These are phyloP conservation scores for Apiospora malaysiana DNA, from an alignment of 2,329 filamentous ascomycete species.

Conservation along the genomic window DNA sequence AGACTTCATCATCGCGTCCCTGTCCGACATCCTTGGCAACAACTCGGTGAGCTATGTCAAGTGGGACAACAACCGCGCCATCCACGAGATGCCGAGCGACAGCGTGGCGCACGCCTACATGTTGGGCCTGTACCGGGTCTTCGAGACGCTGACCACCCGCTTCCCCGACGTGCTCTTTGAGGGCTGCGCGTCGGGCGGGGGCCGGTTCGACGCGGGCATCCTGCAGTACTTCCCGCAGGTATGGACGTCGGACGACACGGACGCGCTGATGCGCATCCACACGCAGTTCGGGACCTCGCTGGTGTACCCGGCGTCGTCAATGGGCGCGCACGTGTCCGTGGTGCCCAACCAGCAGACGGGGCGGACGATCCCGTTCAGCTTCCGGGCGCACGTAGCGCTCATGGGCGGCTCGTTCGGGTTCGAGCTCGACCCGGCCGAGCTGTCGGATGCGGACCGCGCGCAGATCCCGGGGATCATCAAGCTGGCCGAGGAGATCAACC, in stretches of 20 bases:
- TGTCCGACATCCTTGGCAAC: constrained; percentile 59
- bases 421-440: constrained; percentile 63
- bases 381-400: constrained; percentile 70
- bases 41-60: constrained; percentile 66
- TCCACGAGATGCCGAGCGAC: constrained; percentile 63
- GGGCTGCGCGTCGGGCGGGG: constrained; percentile 69
- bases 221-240: constrained; percentile 70
- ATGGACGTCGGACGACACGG: constrained; percentile 71
- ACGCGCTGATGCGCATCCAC: constrained; percentile 63
- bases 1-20: constrained; percentile 62
- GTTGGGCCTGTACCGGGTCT: constrained; percentile 67
- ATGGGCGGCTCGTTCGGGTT: constrained; percentile 73
- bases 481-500: constrained; percentile 62
- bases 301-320: constrained; percentile 65
- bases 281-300: constrained; percentile 70
- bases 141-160: constrained; percentile 61
- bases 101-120: constrained; percentile 64
- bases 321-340: constrained; percentile 69
- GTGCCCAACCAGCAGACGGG: constrained; percentile 64
- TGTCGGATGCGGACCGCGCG: constrained; percentile 56
- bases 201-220: constrained; percentile 67
- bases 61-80: constrained; percentile 72
- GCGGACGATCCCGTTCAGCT: constrained; percentile 60
- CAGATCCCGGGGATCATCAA: constrained; percentile 60
- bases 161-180: constrained; percentile 70